Percentiles rank a stretch among this genome's conserved stretches.
Evolutionary conservation across 2,329 filamentous ascomycete genomes (phyloP).

Genomic region (Nigrospora sphaerica): DNA sequence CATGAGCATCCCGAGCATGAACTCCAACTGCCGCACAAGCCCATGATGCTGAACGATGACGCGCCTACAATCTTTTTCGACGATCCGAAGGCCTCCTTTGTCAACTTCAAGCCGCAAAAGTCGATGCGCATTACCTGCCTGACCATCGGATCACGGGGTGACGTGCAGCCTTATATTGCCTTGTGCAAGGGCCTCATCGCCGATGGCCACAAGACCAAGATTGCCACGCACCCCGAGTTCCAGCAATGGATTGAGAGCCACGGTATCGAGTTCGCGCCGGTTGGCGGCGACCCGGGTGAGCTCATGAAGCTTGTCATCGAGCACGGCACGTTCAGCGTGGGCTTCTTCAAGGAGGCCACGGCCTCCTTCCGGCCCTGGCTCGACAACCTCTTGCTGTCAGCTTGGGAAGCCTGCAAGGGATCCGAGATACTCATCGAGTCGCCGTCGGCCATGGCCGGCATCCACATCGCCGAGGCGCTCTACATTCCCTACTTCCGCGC

Average conservation of each 20-base stretch:
- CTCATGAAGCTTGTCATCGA: conserved; percentile 95
- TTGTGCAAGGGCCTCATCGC: conserved; percentile 83
- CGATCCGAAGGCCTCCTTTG: conserved; percentile 77
- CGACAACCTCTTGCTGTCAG: conserved; percentile 74
- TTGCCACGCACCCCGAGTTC: conserved; percentile 90
- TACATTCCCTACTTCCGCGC: conserved; percentile 93
- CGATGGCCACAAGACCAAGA: conserved; percentile 79
- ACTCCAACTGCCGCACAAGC: conserved; percentile 38
- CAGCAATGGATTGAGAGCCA: conserved; percentile 83
- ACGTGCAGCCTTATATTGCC: conserved; percentile 96
- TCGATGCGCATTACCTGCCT: conserved; percentile 82
- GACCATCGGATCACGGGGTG: conserved; percentile 90
- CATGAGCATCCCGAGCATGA: conserved; percentile 45
- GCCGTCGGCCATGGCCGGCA: conserved; percentile 93
- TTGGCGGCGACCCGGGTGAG: conserved; percentile 87
- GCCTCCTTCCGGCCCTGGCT: conserved; percentile 91
- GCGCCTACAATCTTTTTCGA: conserved; percentile 76
- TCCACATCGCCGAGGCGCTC: conserved; percentile 92
- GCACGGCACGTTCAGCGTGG: conserved; percentile 92
- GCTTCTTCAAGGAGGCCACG: conserved; percentile 83
- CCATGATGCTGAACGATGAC: conserved; percentile 43
- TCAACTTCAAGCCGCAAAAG: conserved; percentile 82
- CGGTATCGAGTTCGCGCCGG: conserved; percentile 83
- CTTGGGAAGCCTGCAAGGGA: conserved; percentile 77
- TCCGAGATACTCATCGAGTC: conserved; percentile 91